Conservation (phyloP, 2,329 filamentous ascomycete genomes). For the Botrytis elliptica region DNA sequence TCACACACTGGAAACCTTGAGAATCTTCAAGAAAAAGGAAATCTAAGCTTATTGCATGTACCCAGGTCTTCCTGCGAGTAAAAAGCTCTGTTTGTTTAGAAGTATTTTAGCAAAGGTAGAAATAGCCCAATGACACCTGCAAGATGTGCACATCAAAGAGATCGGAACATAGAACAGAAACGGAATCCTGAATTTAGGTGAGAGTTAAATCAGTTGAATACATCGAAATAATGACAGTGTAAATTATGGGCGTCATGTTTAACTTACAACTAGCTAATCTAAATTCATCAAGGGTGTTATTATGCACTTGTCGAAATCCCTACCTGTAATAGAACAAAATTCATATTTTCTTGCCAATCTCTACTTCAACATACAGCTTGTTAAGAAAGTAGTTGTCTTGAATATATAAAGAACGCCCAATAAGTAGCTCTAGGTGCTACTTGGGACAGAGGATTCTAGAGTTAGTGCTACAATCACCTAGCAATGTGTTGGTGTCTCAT, state of each 20-base stretch:
- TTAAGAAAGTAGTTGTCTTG: neutral
- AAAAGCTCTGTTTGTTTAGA: neutral
- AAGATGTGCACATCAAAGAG: neutral
- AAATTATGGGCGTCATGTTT: too few species aligned
- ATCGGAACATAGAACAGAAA: neutral
- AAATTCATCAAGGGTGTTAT: too few species aligned
- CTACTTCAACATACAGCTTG: neutral
- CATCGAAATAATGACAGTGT: neutral
- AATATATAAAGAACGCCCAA: neutral
- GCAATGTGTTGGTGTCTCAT: neutral
- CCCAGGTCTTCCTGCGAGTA: neutral
- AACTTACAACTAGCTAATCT: neutral
- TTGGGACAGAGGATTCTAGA: neutral
- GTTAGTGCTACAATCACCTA: neutral
- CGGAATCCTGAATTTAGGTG: neutral
- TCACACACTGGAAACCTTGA: neutral
- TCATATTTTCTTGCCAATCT: neutral
- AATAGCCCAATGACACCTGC: too few species aligned
- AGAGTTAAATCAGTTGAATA: too few species aligned
- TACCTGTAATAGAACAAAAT: neutral
- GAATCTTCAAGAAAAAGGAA: neutral
- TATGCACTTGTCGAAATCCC: neutral
- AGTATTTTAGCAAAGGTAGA: neutral
- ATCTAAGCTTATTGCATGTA: too few species aligned
- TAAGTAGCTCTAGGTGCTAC: neutral